Percentiles rank a stretch among this genome's conserved stretches.
phyloP scores from a whole-genome alignment of 331 rosid genomes.

The Pyrus hybrid region DNA sequence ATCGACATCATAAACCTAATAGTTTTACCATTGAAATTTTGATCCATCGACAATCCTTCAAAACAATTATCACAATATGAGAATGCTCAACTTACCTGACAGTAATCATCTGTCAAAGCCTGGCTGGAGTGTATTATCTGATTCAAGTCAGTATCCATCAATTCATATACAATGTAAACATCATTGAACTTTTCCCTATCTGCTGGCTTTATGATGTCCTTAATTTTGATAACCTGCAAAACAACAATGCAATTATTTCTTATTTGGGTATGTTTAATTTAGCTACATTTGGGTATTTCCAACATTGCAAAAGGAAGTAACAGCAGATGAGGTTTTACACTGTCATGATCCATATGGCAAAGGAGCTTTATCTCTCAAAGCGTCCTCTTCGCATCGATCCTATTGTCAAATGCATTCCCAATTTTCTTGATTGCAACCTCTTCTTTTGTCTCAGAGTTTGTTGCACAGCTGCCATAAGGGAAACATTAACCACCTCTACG shows the following conservation, averaged over 20 bases:
- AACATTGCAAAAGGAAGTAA: too few relatives aligned
- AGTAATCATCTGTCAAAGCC: too few relatives aligned
- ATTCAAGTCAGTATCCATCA: too few relatives aligned
- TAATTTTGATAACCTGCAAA: constrained; percentile 63
- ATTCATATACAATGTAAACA: constrained; percentile 43
- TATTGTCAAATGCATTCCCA: constrained; percentile 53
- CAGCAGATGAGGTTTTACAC: constrained; percentile 39
- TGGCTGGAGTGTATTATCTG: too few relatives aligned
- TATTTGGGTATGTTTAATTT: too few relatives aligned
- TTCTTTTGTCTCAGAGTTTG: constrained; percentile 48
- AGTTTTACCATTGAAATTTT: too few relatives aligned
- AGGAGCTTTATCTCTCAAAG: constrained; percentile 61
- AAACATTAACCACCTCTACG: constrained; percentile 4
- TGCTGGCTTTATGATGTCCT: constrained; percentile 49
- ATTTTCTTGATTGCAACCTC: constrained; percentile 61
- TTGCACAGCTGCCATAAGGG: constrained; percentile 54
- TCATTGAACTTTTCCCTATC: constrained; percentile 43
- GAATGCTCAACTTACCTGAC: too few relatives aligned
- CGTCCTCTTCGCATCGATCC: constrained; percentile 59
- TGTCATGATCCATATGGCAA: constrained; percentile 61
- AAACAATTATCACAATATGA: too few relatives aligned
- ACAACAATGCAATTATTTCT: neutral
- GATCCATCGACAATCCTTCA: too few relatives aligned
- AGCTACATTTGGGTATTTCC: neutral
- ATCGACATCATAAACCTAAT: too few relatives aligned